Evolutionary conservation across 345 rosid genomes (phyloP), one percentile per base, ranked within the genome.

Genomic region (Bruguiera sexangula): DNA sequence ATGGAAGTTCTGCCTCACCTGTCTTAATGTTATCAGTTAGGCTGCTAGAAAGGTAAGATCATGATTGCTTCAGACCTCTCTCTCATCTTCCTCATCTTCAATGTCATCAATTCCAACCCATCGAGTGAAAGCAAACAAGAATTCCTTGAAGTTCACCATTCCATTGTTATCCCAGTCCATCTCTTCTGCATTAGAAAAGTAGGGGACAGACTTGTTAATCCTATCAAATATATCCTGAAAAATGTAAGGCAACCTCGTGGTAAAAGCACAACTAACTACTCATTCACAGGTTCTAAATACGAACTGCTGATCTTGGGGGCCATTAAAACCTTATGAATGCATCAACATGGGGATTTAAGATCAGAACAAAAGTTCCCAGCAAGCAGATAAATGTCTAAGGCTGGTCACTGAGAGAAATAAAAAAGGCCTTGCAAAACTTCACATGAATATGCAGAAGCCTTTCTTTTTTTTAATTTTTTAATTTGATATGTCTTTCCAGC

Each of bases 111-210:
- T 85, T 65, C 97, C 97, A 1, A 90, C 93, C 97, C 99, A 91
- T 1, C 82, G 77, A 0, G 99, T 92, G 81, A 92, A 92, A 63
- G 99, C 99, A 66, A 95, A 95, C 46, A 95, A 76, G 72, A 92
- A 92, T 74, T 95, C 99, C 83, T 92, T 95, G 81, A 95, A 88
- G 78, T 86, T 95, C 78, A 95, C 96, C 86, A 79, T 79, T 37
- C 97, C 99, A 61, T 90, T 95, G 60, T 80, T 92, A 81, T 95
- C 99, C 97, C 99, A 95, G 85, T 95, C 99, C 99, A 95, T 92
- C 81, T 95, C 99, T 76, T 92, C 97, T 94, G 92, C 85, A 85
- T 39, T 7, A 51, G 20, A 37, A 24, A 67, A 53, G 53, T 10
- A 54, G 16, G 60, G 30, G 21, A 15, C 2, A 10, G 26, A 36